phyloP scores from a whole-genome alignment of 345 rosid species.

The Acer yangbiense region DNA sequence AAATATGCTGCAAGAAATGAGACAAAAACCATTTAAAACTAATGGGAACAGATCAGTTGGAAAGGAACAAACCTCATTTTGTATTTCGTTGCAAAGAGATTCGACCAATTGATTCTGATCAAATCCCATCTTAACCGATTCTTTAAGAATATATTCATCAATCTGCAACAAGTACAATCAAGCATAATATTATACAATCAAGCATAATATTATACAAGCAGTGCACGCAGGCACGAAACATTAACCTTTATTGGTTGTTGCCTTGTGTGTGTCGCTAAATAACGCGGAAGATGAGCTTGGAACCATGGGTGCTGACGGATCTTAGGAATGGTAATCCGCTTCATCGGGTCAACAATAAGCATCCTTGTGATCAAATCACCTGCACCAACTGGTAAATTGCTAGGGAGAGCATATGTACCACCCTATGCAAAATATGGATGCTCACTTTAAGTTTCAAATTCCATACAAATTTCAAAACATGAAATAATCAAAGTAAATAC shows the following conservation, averaged over 20 bases:
- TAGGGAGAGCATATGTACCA: conserved; percentile 91
- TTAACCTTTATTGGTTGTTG: conserved; percentile 79
- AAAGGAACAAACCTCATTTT: conserved; percentile 61
- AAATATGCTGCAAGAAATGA: conserved; percentile 28
- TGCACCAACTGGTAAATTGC: conserved; percentile 82
- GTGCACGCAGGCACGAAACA: too few species aligned
- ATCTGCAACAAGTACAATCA: conserved; percentile 52
- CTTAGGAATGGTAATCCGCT: conserved; percentile 84
- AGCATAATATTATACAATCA: not conserved
- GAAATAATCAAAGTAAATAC: conserved; percentile 25
- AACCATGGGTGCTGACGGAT: conserved; percentile 92
- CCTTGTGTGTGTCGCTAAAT: conserved; percentile 78
- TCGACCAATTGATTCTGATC: conserved; percentile 67
- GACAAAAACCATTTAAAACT: conserved; percentile 1
- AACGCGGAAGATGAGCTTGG: conserved; percentile 76
- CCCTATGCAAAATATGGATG: conserved; percentile 36
- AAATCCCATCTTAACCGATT: conserved; percentile 73
- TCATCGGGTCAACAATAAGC: conserved; percentile 93
- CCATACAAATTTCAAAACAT: not conserved
- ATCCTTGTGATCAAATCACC: conserved; percentile 90
- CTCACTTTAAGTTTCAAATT: not conserved
- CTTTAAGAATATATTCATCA: conserved; percentile 82
- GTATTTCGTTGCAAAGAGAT: conserved; percentile 73
- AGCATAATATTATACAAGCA: not conserved
- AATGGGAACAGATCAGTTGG: conserved; percentile 7